These are phyloP conservation scores for Neodidymelliopsis sp. DNA, from an alignment of 2,329 filamentous ascomycete genomes.

Conservation along the genomic window DNA sequence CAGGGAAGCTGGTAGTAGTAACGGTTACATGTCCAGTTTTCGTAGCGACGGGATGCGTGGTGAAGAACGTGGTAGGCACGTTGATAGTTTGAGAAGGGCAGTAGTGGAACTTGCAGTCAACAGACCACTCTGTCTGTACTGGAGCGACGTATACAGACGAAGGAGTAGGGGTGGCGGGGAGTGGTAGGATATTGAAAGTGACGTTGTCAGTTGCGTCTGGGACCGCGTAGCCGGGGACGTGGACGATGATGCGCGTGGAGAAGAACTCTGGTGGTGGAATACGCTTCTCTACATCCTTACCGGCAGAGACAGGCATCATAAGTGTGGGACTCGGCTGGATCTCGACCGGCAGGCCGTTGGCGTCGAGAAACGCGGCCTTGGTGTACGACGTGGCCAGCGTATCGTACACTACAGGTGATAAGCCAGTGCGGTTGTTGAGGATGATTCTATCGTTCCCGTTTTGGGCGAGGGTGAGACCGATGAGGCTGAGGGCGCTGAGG, in stretches of 20 bases:
- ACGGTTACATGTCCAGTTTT: too few relatives aligned
- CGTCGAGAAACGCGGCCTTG: too few relatives aligned
- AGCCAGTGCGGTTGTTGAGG: slow-evolving; percentile 5
- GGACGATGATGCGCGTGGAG: background rate
- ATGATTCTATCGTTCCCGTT: slow-evolving; percentile 11
- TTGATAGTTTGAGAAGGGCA: background rate
- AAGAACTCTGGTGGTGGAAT: slow-evolving; percentile 1
- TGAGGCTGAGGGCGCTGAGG: background rate
- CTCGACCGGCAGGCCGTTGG: too few relatives aligned
- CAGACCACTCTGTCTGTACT: too few relatives aligned
- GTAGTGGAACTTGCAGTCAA: slow-evolving; percentile 1
- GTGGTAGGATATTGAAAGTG: background rate
- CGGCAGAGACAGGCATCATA: too few relatives aligned
- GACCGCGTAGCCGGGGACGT: background rate
- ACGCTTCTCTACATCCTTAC: too few relatives aligned
- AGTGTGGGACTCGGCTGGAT: too few relatives aligned
- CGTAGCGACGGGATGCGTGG: background rate
- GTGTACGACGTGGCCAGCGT: slow-evolving; percentile 2
- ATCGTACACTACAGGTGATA: slow-evolving; percentile 1
- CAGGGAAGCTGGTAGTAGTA: background rate
- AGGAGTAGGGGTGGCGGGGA: background rate
- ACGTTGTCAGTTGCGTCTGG: background rate
- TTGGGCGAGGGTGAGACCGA: background rate
- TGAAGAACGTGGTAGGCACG: background rate
- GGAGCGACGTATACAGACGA: background rate